Base-by-base conservation (phyloP, 441 rosid species). In the Aleurites moluccanus region DNA sequence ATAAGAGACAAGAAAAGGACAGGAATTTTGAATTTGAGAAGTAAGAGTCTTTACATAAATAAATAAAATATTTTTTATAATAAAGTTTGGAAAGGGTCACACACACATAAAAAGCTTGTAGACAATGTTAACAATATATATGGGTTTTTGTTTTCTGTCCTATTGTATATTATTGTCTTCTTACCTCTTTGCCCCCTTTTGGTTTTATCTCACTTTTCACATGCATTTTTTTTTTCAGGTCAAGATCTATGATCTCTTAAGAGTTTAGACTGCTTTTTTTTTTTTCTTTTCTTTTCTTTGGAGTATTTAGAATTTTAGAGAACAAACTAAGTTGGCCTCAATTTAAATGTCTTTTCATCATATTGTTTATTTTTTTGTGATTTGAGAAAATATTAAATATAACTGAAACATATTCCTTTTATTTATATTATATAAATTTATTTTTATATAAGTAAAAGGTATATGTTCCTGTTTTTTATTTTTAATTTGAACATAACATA, bases 1-100 rank as follows among this genome's bases (percentile, higher is more conserved):
- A 23, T 30, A 64, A 74, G 79, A 76, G 79, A 79, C 82, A 77
- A 75, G 75, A 77, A 78, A 55, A 75, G 67, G 84, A 80, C 84
- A 38, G 23, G 23, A 74, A 11, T 69, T 78, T 73, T 69, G 49
- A 61, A 76, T 52, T 76, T 74, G 72, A 73, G 64, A 53, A 70
- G 40, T 38, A 9, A 38, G 40, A n/a, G n/a, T 38, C 33, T 47
- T n/a, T 15, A 25, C 20, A 45, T 56, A 23, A 21, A 20, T 2
- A n/a, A 21, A 53, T 3, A 6, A 0, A 10, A 0, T 1, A 10
- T 8, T 44, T 8, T 9, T 1, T 45, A 10, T 10, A 10, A 49
- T 49, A 14, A 18, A 35, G 30, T 25, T 60, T 28, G 67, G 70
- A 67, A 62, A 61, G 61, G 2, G 73, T n/a, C n/a, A n/a, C n/a